Base-by-base conservation (phyloP, 2,329 filamentous ascomycete genomes). In the Didymella pinodella region DNA sequence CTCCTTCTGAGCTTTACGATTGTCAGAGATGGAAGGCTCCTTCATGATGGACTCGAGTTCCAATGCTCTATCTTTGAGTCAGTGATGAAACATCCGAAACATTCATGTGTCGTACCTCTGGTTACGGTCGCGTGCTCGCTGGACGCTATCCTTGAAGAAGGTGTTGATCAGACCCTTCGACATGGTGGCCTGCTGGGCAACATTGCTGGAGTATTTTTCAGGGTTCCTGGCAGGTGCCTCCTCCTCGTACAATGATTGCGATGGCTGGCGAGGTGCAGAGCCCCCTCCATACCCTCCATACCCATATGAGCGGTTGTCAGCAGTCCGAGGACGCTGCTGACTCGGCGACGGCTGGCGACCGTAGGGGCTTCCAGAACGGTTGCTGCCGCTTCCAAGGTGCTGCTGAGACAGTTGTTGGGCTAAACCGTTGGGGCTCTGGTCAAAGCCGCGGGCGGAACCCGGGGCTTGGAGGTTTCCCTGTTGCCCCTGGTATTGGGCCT, bases 91-190 rank as follows among this genome's bases (percentile, higher is more conserved):
- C 12, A 7, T 22, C 14, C 12, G 5, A 11, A 7, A n/a, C 3
- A 1, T 14, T n/a, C 8, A 6, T 5, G 3, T 14, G 4, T 47
- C n/a, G 69, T 81, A 96, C 93, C 93, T 90, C 78, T 96, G 89
- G 78, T 99, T 99, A 59, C 95, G 89, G 80, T 98, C 95, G 68
- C 94, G 87, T 50, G 95, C 95, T 70, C 95, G 88, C 83, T 97
- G 94, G 55, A 99, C 96, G 76, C 94, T 98, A 79, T 99, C 94
- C 80, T 96, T 96, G 87, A 98, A 99, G 83, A 98, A 98, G 69
- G 87, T 85, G 72, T 86, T 86, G 64, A 89, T 86, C 65, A 89
- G 77, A 67, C 87, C 84, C 71, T 88, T 87, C 46, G 87, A 86
- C 53, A 87, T 84, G 73, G 87, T 88, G 29, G 86, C 85, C 70